Evolutionary conservation across 768 basidiomycete genomes (phyloP), one percentile per base, ranked within the genome.

Genomic region (Dioszegia crocea): DNA sequence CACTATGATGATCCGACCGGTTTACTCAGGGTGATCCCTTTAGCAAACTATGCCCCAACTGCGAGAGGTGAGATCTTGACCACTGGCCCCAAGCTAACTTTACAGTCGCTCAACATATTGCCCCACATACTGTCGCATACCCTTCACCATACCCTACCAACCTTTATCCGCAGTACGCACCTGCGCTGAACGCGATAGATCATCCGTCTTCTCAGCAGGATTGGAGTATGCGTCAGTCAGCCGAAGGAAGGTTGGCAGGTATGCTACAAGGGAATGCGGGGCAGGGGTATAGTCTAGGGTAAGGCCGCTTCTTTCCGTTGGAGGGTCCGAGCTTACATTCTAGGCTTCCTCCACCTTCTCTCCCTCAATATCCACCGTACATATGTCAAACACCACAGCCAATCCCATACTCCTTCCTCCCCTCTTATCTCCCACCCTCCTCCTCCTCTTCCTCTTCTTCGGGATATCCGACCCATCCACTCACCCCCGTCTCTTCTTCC

Each of bases 1-100:
- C 33, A 31, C 21, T 55, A 40, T 29, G 30, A 38, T 10, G 46
- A 33, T 12, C 47, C 61, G 2, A 57, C 60, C 29, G 59, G 68
- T 58, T 65, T 70, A 9, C 58, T 73, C 33, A 59, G 61, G 21
- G 60, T 68, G 1, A 72, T 70, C 46, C 75, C 75, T 16, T 67
- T 76, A 41, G 60, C 70, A 29, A 66, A 61, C 16, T 70, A 76
- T 49, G 60, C 66, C 0, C 75, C 75, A 1, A 68, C 61, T 10
- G 67, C 71, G 10, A 59, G 71, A 70, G 69, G 75, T 76, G 31
- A 56, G 73, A 29, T 16, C 27, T 19, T 33, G 0, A 24, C 19
- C 1, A n/a, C 41, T 55, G 29, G 24, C 61, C 2, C 29, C 16
- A 10, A 50, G 44, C 48, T 55, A 39, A 45, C n/a, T 47, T 5